Conservation (phyloP, 225 moss, liverwort and hornwort genomes). For the Asterella californica region DNA sequence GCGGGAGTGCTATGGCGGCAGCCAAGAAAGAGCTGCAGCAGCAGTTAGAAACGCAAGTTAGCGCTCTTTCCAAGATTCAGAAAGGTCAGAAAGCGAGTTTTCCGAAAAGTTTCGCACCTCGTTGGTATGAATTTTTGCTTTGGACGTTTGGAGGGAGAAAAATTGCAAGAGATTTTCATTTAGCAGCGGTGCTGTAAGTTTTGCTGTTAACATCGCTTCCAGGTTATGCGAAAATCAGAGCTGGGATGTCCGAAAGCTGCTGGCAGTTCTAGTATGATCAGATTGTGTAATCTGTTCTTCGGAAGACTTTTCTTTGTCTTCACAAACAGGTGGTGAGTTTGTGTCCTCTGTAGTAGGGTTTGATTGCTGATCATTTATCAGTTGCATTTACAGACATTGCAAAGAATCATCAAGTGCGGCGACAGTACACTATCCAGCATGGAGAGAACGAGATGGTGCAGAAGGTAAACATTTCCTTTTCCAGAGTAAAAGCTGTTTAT, state of each 20-base stretch:
- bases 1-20: conserved; percentile 46
- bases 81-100: conserved; percentile 47
- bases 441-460: conserved; percentile 99
- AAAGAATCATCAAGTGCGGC: conserved; percentile 93
- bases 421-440: conserved; percentile 95
- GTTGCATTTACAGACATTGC: conserved; percentile 56
- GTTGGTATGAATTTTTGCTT: not conserved
- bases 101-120: not conserved
- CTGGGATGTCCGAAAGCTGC: not conserved
- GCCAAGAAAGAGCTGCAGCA: conserved; percentile 68
- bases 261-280: not conserved
- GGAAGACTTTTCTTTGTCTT: too few relatives aligned
- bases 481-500: not conserved
- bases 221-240: not conserved
- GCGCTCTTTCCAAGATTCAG: conserved; percentile 70
- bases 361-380: not conserved
- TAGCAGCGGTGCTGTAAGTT: not conserved
- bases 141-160: not conserved
- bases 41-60: conserved; percentile 81
- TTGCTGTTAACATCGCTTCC: not conserved
- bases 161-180: not conserved
- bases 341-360: too few relatives aligned
- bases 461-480: conserved; percentile 45
- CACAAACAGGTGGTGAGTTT: too few relatives aligned
- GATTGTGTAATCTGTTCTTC: not conserved